phyloP scores from a whole-genome alignment of 2,329 filamentous ascomycete genomes.

The Fusarium euwallaceae region DNA sequence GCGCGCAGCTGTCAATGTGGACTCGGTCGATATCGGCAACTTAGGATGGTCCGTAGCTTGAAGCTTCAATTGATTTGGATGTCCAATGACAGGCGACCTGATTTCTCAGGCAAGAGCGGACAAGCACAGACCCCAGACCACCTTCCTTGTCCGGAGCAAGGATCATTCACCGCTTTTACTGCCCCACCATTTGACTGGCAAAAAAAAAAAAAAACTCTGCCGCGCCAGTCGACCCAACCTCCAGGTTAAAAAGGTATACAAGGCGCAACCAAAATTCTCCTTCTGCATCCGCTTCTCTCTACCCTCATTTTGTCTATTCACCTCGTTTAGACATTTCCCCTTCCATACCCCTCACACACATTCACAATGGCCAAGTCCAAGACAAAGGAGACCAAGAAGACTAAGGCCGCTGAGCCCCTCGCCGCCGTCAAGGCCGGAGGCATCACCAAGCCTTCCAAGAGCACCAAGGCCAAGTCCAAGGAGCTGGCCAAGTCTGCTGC shows the following conservation, averaged over 20 bases:
- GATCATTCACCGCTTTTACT: constrained; percentile 52
- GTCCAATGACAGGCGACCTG: constrained; percentile 47
- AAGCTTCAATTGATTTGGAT: constrained; percentile 44
- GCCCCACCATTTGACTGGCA: constrained; percentile 52
- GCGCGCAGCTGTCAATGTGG: constrained; percentile 32
- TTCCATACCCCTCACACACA: constrained; percentile 32
- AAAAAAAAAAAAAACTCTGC: constrained; percentile 50
- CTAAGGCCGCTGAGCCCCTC: constrained; percentile 65
- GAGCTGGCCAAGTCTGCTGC: constrained; percentile 72
- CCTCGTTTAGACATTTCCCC: constrained; percentile 22
- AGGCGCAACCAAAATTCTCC: constrained; percentile 24
- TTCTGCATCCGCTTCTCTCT: constrained; percentile 38
- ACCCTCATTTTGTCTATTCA: constrained; percentile 31
- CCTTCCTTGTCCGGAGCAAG: constrained; percentile 34
- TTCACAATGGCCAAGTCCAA: constrained; percentile 76
- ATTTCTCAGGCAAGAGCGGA: constrained; percentile 48
- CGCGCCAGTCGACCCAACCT: constrained; percentile 40
- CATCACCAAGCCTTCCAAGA: constrained; percentile 75
- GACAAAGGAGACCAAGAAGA: constrained; percentile 67
- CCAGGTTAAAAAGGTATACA: constrained; percentile 40
- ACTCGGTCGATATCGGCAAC: constrained; percentile 43
- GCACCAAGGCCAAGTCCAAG: constrained; percentile 76
- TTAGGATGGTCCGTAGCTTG: constrained; percentile 44
- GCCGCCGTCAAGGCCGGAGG: constrained; percentile 74
- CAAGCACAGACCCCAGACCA: constrained; percentile 38